phyloP scores from a whole-genome alignment of 1,284 basidiomycete genomes.

The Austroboletus novae-zelandiae region DNA sequence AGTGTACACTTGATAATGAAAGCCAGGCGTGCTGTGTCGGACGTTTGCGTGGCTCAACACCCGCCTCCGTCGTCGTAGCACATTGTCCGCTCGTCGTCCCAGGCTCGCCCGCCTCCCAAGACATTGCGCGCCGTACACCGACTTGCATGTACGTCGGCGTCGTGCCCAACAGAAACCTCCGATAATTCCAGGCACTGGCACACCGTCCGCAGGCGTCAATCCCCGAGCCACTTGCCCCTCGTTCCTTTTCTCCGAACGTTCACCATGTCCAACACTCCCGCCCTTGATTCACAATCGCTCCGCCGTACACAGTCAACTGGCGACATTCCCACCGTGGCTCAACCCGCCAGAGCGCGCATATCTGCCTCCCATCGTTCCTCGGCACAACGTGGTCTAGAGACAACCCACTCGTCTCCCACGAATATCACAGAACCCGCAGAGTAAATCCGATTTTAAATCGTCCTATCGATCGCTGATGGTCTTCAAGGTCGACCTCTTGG shows the following conservation, averaged over 20 bases:
- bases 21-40: background rate
- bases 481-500: conserved; percentile 23
- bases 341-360: conserved; percentile 28
- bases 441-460: conserved; percentile 18
- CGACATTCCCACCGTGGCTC: conserved; percentile 29
- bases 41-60: conserved; percentile 7
- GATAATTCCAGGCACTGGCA: conserved; percentile 11
- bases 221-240: conserved; percentile 16
- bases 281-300: conserved; percentile 32
- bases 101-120: background rate
- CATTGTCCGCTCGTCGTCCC: conserved; percentile 11
- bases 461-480: conserved; percentile 18
- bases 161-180: conserved; percentile 10
- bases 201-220: conserved; percentile 33
- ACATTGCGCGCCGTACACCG: conserved; percentile 9
- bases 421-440: conserved; percentile 15
- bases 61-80: conserved; percentile 4
- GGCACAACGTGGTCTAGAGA: conserved; percentile 21
- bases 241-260: conserved; percentile 15
- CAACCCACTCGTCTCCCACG: conserved; percentile 20
- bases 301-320: conserved; percentile 37
- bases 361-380: conserved; percentile 29
- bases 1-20: conserved; percentile 12
- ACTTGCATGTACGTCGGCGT: conserved; percentile 17
- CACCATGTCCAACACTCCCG: conserved; percentile 28